These are phyloP conservation scores for Pisolithus thermaeus DNA, from an alignment of 1,284 basidiomycete genomes.

Conservation along the genomic window DNA sequence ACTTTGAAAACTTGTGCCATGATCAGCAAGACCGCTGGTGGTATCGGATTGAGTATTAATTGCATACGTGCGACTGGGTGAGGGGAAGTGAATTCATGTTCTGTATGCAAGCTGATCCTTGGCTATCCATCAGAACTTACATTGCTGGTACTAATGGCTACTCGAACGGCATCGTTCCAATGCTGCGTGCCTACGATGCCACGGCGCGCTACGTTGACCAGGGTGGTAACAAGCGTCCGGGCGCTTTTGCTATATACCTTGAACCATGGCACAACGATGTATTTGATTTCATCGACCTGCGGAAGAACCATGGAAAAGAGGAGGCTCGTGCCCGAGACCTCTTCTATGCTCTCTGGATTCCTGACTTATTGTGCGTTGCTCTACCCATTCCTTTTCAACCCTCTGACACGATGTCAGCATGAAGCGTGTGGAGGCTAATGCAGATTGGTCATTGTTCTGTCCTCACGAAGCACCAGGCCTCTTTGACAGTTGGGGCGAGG, in stretches of 20 bases:
- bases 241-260: constrained; percentile 96
- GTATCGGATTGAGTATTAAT: constrained; percentile 96
- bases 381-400: neutral
- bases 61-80: constrained; percentile 95
- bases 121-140: constrained; percentile 52
- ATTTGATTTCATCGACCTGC: constrained; percentile 96
- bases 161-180: constrained; percentile 98
- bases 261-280: constrained; percentile 98
- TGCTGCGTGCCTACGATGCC: constrained; percentile 98
- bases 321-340: constrained; percentile 95
- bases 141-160: constrained; percentile 97
- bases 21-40: constrained; percentile 99
- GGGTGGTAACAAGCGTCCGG: constrained; percentile 98
- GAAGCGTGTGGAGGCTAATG: constrained; percentile 87
- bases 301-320: constrained; percentile 99
- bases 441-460: constrained; percentile 96
- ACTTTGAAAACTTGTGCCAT: constrained; percentile 98
- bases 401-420: constrained; percentile 47
- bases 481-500: constrained; percentile 86
- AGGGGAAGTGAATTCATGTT: constrained; percentile 21
- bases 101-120: constrained; percentile 4
- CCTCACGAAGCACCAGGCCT: constrained; percentile 94
- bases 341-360: constrained; percentile 98
- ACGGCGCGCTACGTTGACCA: constrained; percentile 99
- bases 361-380: constrained; percentile 84